A percentile compares a stretch with the other conserved stretches of the same genome.
phyloP scores from a whole-genome alignment of 805 yeast genomes.

The Sporopachydermia lactativora region DNA sequence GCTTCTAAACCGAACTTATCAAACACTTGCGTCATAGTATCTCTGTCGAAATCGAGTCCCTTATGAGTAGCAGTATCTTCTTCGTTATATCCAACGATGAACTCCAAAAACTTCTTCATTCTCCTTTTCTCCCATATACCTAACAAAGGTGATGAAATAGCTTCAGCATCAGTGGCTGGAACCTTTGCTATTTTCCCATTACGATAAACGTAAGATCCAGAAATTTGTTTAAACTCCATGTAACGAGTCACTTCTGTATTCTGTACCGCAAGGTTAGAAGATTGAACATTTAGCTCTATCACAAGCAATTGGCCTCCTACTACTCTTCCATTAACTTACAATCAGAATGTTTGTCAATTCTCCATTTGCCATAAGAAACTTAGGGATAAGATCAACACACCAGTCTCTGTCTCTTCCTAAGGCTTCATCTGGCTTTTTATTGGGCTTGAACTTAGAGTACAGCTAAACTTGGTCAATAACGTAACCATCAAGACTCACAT shows the following conservation, averaged over 20 bases:
- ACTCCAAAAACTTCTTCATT: constrained; percentile 84
- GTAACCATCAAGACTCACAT: too few species aligned
- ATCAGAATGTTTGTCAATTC: constrained; percentile 90
- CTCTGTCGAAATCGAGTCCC: constrained; percentile 71
- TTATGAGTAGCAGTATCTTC: constrained; percentile 70
- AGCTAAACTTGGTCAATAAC: constrained; percentile 31
- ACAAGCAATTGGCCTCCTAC: not conserved
- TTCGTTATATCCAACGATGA: constrained; percentile 69
- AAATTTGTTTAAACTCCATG: constrained; percentile 89
- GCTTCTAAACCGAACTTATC: constrained; percentile 79
- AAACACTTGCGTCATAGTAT: constrained; percentile 86
- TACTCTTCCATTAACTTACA: constrained; percentile 1
- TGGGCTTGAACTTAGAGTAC: constrained; percentile 79
- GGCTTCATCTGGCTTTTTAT: constrained; percentile 49
- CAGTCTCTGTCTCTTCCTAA: constrained; percentile 92
- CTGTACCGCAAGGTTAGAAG: not conserved
- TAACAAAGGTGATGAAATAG: constrained; percentile 82
- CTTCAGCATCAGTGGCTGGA: constrained; percentile 85
- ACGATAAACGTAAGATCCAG: constrained; percentile 91
- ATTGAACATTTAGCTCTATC: not conserved
- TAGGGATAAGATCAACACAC: constrained; percentile 96
- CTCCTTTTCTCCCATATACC: constrained; percentile 94
- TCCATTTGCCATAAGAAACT: constrained; percentile 94
- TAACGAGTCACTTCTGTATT: constrained; percentile 95
- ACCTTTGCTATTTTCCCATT: constrained; percentile 88